Conservation (phyloP, 208 protist species). For the Trypanosomatidae sp. region DNA sequence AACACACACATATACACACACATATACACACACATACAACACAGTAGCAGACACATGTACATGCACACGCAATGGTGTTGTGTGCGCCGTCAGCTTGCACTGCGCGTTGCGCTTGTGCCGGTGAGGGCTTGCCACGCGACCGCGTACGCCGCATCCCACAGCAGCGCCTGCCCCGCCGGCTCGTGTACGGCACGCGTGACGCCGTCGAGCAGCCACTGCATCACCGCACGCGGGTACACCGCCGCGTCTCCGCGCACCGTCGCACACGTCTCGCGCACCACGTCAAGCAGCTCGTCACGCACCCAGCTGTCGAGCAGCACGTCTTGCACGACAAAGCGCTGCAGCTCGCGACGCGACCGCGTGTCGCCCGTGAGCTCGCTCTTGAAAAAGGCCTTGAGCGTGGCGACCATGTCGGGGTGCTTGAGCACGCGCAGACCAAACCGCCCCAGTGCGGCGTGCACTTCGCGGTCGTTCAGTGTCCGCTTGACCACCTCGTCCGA, state of each 20-base stretch:
- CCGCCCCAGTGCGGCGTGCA: conserved; percentile 22
- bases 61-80: background rate
- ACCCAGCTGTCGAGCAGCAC: conserved; percentile 74
- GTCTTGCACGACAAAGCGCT: conserved; percentile 51
- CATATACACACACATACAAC: background rate
- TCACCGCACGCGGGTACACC: conserved; percentile 32
- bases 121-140: conserved; percentile 41
- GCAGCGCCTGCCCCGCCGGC: background rate
- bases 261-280: conserved; percentile 29
- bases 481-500: conserved; percentile 49
- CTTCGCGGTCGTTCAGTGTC: conserved; percentile 30
- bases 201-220: conserved; percentile 26
- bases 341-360: conserved; percentile 22
- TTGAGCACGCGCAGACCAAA: conserved; percentile 48
- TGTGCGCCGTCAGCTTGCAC: background rate
- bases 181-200: conserved; percentile 19
- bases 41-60: background rate
- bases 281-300: conserved; percentile 61
- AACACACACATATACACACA: background rate
- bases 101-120: too few species aligned
- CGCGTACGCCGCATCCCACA: background rate
- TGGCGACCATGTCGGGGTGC: conserved; percentile 18
- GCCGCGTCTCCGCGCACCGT: conserved; percentile 31
- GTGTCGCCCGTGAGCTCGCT: conserved; percentile 43
- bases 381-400: conserved; percentile 41